Percentiles rank a stretch among this genome's conserved stretches.
Evolutionary conservation across 108 stramenopile genomes (phyloP).

Genomic region (Parmales sp.): DNA sequence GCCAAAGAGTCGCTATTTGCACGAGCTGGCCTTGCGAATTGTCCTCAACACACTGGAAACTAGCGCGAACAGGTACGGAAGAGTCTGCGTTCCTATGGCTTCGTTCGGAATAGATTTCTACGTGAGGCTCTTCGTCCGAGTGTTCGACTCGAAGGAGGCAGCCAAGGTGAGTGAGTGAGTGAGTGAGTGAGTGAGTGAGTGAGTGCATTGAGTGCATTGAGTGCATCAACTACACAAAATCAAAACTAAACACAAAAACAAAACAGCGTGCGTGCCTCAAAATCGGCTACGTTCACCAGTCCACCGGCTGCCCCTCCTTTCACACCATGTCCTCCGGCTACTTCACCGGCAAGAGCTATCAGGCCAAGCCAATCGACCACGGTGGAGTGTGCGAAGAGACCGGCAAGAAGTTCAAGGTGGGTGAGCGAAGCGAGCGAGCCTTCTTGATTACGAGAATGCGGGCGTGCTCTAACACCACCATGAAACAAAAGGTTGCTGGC

Average conservation of each 20-base stretch:
- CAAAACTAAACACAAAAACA: too few species aligned
- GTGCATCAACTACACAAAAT: too few species aligned
- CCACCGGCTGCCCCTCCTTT: conserved; percentile 83
- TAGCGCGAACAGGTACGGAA: conserved; percentile 75
- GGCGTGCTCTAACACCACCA: conserved; percentile 58
- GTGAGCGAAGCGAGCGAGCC: too few species aligned
- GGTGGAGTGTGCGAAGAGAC: conserved; percentile 43
- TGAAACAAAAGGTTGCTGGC: conserved; percentile 87
- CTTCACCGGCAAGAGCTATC: conserved; percentile 20
- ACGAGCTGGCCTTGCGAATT: conserved; percentile 91
- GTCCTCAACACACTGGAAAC: conserved; percentile 70
- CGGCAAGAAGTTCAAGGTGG: conserved; percentile 18
- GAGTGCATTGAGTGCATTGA: not conserved
- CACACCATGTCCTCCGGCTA: conserved; percentile 52
- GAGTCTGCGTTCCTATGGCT: conserved; percentile 79
- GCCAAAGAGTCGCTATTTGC: conserved; percentile 66
- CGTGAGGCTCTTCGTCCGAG: conserved; percentile 92
- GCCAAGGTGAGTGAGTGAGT: conserved; percentile 53
- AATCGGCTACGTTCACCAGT: conserved; percentile 82
- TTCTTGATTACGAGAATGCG: conserved; percentile 50
- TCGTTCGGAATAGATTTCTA: conserved; percentile 94
- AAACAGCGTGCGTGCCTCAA: conserved; percentile 67
- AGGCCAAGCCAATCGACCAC: conserved; percentile 28
- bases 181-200: not conserved
- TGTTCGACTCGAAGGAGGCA: conserved; percentile 77